These are phyloP conservation scores for Cercospora sp. DNA, from an alignment of 2,329 filamentous ascomycete genomes.

Conservation along the genomic window DNA sequence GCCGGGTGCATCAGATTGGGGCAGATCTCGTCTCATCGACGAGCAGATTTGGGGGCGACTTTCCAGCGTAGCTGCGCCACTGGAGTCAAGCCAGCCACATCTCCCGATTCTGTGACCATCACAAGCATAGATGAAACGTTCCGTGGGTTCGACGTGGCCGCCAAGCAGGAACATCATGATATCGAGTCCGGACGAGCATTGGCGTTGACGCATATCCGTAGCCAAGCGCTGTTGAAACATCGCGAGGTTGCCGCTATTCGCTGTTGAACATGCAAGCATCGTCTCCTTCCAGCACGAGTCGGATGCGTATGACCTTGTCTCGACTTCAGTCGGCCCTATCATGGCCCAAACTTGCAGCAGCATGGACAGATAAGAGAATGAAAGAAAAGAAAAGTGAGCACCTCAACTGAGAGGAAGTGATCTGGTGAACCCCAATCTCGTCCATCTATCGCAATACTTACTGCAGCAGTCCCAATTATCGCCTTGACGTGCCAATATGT, in stretches of 20 bases:
- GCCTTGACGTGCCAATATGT: not conserved
- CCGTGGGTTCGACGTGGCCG: slow-evolving; percentile 4
- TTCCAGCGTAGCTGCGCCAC: not conserved
- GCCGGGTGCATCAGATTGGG: not conserved
- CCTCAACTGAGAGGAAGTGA: not conserved
- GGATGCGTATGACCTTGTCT: slow-evolving; percentile 6
- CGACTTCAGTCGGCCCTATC: slow-evolving; percentile 1
- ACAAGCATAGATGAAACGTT: slow-evolving; percentile 10
- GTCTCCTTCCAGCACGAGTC: not conserved
- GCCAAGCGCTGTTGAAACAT: slow-evolving; percentile 3
- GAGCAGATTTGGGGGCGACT: not conserved
- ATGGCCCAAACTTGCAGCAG: not conserved
- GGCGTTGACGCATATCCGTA: not conserved
- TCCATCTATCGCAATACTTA: not conserved
- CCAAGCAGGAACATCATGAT: not conserved
- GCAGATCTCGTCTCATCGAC: not conserved
- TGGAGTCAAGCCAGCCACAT: not conserved
- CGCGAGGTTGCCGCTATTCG: not conserved
- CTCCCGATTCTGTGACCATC: not conserved
- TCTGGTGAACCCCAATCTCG: not conserved
- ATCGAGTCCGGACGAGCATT: slow-evolving; percentile 10
- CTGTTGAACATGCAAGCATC: not conserved
- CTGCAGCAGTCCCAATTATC: not conserved
- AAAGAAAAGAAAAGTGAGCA: not conserved
- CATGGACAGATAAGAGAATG: not conserved